A percentile compares a stretch with the other conserved stretches of the same genome.
Conservation (phyloP, 768 basidiomycete genomes). For the Podaxis carcinomalis region DNA sequence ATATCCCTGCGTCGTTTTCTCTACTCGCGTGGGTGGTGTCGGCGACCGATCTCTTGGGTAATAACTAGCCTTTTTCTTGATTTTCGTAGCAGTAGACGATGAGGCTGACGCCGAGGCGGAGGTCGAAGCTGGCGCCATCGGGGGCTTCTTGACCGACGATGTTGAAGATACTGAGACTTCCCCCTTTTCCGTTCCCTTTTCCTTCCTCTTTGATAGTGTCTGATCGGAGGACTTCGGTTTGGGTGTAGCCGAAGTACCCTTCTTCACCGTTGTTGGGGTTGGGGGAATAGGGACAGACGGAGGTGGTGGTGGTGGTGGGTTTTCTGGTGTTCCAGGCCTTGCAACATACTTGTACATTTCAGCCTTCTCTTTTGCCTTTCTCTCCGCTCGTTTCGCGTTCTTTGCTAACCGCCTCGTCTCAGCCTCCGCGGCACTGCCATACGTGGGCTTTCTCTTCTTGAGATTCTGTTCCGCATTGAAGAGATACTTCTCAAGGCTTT, state of each 20-base stretch:
- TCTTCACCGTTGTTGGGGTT: background rate
- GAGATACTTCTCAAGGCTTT: conserved; percentile 41
- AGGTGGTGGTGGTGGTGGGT: background rate
- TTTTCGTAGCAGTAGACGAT: background rate
- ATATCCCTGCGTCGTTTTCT: conserved; percentile 19
- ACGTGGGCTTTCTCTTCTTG: conserved; percentile 18
- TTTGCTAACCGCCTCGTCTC: conserved; percentile 8
- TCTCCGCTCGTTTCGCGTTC: conserved; percentile 6
- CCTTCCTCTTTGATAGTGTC: background rate
- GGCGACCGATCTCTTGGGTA: conserved; percentile 4
- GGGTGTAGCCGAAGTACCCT: background rate
- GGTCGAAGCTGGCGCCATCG: background rate
- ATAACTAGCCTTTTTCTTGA: background rate
- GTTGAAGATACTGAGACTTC: background rate
- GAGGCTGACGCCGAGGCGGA: background rate
- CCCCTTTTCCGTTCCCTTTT: conserved; percentile 2
- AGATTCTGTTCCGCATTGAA: conserved; percentile 22
- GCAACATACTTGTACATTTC: background rate
- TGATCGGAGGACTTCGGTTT: background rate
- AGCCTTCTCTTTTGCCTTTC: conserved; percentile 5
- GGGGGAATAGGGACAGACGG: background rate
- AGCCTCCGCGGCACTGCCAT: conserved; percentile 1
- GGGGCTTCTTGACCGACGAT: background rate
- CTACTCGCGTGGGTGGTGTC: background rate
- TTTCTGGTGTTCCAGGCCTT: background rate